A percentile compares a stretch with the other conserved stretches of the same genome.
Conservation (phyloP, 106 monocot genomes). For the Dioscorea zingiberensis region DNA sequence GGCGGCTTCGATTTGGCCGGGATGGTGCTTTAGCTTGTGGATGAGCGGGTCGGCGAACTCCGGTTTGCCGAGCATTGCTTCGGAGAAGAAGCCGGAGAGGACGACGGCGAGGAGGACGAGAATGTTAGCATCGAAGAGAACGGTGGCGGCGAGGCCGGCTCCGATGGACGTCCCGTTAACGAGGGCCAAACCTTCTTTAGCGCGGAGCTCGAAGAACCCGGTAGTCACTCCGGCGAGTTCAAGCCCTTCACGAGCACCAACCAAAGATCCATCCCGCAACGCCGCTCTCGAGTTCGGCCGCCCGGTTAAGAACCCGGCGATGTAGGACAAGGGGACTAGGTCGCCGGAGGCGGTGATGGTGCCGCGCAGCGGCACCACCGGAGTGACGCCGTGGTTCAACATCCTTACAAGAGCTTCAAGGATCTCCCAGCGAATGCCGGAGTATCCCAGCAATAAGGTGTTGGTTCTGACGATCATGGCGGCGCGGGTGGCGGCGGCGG, state of each 20-base stretch:
- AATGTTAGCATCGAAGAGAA: constrained; percentile 28
- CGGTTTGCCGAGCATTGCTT: constrained; percentile 30
- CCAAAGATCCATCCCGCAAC: background rate
- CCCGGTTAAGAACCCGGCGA: constrained; percentile 28
- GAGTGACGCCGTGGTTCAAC: constrained; percentile 25
- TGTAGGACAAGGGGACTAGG: constrained; percentile 36
- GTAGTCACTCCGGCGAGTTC: background rate
- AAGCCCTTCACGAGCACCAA: constrained; percentile 3
- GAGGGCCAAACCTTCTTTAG: constrained; percentile 32
- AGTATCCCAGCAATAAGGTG: constrained; percentile 38
- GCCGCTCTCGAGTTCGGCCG: constrained; percentile 15
- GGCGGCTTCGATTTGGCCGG: constrained; percentile 40
- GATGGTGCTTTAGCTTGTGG: constrained; percentile 37
- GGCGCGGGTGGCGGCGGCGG: background rate
- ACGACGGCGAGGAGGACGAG: constrained; percentile 11
- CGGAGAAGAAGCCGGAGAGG: constrained; percentile 30
- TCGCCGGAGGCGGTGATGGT: constrained; percentile 45
- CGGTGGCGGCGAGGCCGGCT: constrained; percentile 25
- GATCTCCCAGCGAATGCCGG: constrained; percentile 45
- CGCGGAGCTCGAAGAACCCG: constrained; percentile 25
- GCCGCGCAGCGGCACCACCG: constrained; percentile 28
- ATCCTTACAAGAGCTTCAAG: constrained; percentile 29
- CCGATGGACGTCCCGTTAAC: constrained; percentile 30
- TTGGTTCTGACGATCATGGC: constrained; percentile 30
- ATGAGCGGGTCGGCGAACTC: constrained; percentile 24